Conservation (phyloP, 2,329 filamentous ascomycete species). For the Ophiostoma himal-ulmi region DNA sequence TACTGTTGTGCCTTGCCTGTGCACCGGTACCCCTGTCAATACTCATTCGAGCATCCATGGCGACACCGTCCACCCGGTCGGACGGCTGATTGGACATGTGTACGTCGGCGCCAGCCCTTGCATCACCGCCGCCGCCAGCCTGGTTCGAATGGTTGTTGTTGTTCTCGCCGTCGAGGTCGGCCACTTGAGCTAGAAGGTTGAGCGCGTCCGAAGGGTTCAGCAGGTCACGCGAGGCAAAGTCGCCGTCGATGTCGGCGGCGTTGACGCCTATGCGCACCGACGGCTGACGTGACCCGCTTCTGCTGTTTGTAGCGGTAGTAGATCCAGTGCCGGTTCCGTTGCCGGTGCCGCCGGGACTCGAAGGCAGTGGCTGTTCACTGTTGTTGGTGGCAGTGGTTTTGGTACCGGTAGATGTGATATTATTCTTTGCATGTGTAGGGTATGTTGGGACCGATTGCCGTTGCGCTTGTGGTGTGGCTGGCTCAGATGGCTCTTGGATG, state of each 20-base stretch:
- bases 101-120: not conserved
- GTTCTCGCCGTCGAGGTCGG: constrained; percentile 33
- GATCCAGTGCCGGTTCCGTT: not conserved
- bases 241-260: constrained; percentile 33
- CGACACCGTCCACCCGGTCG: not conserved
- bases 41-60: not conserved
- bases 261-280: constrained; percentile 15
- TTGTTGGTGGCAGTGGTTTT: not conserved
- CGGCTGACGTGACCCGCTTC: not conserved
- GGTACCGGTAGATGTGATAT: not conserved
- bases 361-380: not conserved
- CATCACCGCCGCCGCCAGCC: not conserved
- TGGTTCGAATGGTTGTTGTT: not conserved
- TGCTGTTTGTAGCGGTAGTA: not conserved
- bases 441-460: not conserved
- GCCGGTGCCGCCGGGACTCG: constrained; percentile 10
- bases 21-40: not conserved
- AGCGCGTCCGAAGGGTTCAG: constrained; percentile 40
- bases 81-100: not conserved
- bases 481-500: not conserved
- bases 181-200: constrained; percentile 39
- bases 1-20: not conserved
- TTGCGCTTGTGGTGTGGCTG: not conserved
- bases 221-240: constrained; percentile 38
- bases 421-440: not conserved